These are phyloP conservation scores for Tetradesmus obliquus DNA, from an alignment of 139 green algal species.

Conservation along the genomic window DNA sequence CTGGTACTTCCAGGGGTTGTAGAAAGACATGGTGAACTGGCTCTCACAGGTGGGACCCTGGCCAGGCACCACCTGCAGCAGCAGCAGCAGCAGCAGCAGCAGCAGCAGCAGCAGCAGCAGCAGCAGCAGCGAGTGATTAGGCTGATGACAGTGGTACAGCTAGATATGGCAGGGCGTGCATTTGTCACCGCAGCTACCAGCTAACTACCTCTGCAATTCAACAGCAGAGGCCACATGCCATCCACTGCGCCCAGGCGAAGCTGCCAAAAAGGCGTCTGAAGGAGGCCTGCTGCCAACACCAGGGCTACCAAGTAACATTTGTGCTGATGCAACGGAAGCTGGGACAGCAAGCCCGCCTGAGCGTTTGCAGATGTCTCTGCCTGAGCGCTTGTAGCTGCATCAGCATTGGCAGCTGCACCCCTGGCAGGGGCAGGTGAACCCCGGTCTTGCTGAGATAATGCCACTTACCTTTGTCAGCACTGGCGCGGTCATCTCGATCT, in stretches of 20 bases:
- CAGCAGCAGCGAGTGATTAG: not conserved
- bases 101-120: slow-evolving; percentile 35
- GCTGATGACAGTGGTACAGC: not conserved
- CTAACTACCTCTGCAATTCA: not conserved
- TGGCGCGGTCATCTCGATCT: slow-evolving; percentile 35
- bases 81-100: not conserved
- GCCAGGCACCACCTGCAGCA: not conserved
- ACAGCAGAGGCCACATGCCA: not conserved
- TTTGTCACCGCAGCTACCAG: not conserved
- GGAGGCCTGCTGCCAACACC: not conserved
- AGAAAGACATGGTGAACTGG: slow-evolving; percentile 11
- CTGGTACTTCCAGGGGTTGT: slow-evolving; percentile 39
- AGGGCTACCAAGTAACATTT: not conserved
- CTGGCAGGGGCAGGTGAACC: not conserved
- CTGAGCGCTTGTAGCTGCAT: too few relatives aligned
- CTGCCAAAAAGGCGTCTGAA: slow-evolving; percentile 1
- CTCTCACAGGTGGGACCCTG: slow-evolving; percentile 25
- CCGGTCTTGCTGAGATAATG: too few relatives aligned
- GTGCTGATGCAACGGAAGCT: not conserved
- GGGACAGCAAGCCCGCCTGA: too few relatives aligned
- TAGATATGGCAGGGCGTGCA: not conserved
- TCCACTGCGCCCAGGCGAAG: not conserved
- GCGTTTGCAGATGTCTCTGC: too few relatives aligned
- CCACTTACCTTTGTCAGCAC: slow-evolving; percentile 13
- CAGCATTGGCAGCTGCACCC: not conserved